Base-by-base conservation (phyloP, 108 stramenopile species). In the Mayamaea pseudoterrestris region DNA sequence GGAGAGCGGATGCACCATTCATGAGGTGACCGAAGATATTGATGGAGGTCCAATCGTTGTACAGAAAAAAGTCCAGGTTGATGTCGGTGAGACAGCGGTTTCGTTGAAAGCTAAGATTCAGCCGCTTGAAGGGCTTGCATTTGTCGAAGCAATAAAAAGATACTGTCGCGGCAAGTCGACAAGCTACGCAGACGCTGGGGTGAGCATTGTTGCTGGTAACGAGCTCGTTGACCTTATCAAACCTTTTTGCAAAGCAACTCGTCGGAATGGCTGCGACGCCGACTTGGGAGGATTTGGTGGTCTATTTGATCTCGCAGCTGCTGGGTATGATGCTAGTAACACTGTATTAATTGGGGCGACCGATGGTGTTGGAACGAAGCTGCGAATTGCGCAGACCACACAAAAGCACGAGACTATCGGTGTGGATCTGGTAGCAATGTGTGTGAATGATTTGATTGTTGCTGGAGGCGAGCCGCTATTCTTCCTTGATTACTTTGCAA, bases 341-440 rank as follows among this genome's bases (percentile, higher is more conserved):
- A 94, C 94, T 18, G 80, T 98, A 29, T 69, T 98, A 28, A 94
- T 98, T 49, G 88, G 91, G 39, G 97, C 93, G 2, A 95, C 97
- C 9, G 97, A 98, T 69, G 97, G 97, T 35, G 97, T 98, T 28
- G 97, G 97, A n/a, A 98, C 97, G 35, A 98, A 98, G 63, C 82
- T 98, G 6, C 66, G 84, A 35, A 83, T 93, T 50, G 93, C 92
- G 8, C 89, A 90, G 46, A 50, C 65, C 30, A 81, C 73, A 16
- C 73, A 73, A 63, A 84, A 84, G 30, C 87, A 88, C 56, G 61
- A 78, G 42, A 68, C 78, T 11, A 84, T 98, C 50, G 96, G 96
- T 20, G 72, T 98, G 44, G 94, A 98, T 73, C 74, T 96, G 30
- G 95, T 96, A 29, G 95, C 97, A 22, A 98, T 96, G 97, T 96